These are phyloP conservation scores for Sphaerobolus stellatus DNA, from an alignment of 1,284 basidiomycete species.

Conservation along the genomic window DNA sequence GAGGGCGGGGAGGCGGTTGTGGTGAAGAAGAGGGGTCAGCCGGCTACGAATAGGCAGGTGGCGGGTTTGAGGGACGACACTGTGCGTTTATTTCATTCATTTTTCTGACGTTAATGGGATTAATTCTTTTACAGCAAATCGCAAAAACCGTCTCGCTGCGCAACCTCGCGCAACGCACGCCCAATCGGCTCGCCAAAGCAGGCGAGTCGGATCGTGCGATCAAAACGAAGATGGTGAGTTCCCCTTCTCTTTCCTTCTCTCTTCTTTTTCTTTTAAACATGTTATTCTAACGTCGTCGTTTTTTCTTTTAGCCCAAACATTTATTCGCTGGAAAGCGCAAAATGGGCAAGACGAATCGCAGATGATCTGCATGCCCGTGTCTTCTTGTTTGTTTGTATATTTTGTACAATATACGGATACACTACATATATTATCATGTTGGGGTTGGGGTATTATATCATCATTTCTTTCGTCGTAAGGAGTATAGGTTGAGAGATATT, in stretches of 20 bases:
- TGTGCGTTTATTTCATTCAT: constrained; percentile 42
- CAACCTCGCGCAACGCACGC: constrained; percentile 80
- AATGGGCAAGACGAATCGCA: constrained; percentile 80
- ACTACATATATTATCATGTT: no score
- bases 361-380: constrained; percentile 53
- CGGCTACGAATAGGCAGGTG: constrained; percentile 69
- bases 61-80: constrained; percentile 77
- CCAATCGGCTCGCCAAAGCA: constrained; percentile 85
- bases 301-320: constrained; percentile 68
- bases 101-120: not conserved
- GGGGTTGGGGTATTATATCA: no score
- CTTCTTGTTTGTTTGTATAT: not conserved
- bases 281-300: constrained; percentile 9
- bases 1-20: constrained; percentile 54
- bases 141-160: constrained; percentile 78
- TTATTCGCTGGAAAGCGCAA: constrained; percentile 88
- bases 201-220: constrained; percentile 86
- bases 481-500: no score
- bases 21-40: constrained; percentile 49
- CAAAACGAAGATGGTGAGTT: constrained; percentile 72
- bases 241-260: constrained; percentile 21
- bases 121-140: constrained; percentile 58
- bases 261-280: constrained; percentile 17
- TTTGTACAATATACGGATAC: no score
- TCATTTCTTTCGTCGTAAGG: no score